Conservation (phyloP, 2,329 filamentous ascomycete genomes). For the Fusarium sp. region DNA sequence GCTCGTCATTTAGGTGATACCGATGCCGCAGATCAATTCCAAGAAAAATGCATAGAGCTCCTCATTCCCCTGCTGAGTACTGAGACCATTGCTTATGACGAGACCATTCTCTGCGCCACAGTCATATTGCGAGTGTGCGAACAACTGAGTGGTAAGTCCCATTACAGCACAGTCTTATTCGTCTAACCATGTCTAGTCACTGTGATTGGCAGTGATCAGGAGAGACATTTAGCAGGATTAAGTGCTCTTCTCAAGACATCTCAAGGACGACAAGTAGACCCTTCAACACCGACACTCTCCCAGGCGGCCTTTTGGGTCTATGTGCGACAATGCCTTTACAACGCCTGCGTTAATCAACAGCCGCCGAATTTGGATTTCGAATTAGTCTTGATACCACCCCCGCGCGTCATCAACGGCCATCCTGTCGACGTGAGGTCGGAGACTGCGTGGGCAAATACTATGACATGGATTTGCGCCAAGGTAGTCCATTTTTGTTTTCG, state of each 20-base stretch:
- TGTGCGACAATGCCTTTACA: constrained; percentile 40
- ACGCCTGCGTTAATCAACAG: constrained; percentile 41
- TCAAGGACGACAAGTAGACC: constrained; percentile 36
- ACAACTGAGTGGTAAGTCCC: constrained; percentile 10
- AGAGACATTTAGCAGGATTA: constrained; percentile 35
- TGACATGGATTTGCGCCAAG: constrained; percentile 41
- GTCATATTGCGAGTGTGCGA: constrained; percentile 21
- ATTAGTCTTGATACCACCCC: constrained; percentile 4
- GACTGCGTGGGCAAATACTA: constrained; percentile 41
- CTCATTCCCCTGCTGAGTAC: constrained; percentile 20
- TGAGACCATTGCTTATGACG: constrained; percentile 9
- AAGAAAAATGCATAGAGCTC: constrained; percentile 12
- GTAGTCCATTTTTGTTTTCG: constrained; percentile 37
- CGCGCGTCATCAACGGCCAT: background rate
- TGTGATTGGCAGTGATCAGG: constrained; percentile 27
- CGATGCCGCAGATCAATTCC: constrained; percentile 3
- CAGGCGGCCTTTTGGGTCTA: constrained; percentile 44
- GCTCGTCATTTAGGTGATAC: constrained; percentile 12
- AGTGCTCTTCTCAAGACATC: constrained; percentile 38
- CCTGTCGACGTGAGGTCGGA: constrained; percentile 26
- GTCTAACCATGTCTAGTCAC: constrained; percentile 5
- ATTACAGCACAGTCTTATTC: accelerated
- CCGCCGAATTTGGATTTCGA: constrained; percentile 26
- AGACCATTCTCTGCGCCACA: constrained; percentile 15
- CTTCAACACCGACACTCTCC: constrained; percentile 26